Base-by-base conservation (phyloP, 176 grass and related monocot genomes). In the Avena atlantica region DNA sequence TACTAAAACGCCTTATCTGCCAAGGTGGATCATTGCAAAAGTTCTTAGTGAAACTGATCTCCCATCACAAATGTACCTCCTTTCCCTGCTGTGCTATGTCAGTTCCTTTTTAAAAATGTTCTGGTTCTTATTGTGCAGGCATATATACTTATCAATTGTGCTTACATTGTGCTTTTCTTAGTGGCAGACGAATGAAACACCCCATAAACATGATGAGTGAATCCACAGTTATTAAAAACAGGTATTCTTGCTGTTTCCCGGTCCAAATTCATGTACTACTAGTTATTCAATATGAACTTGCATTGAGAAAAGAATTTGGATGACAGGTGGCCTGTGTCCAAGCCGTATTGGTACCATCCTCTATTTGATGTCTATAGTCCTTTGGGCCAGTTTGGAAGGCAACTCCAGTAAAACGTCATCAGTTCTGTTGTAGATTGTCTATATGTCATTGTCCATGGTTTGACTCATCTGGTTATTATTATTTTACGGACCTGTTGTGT, bases 11-110 rank as follows among this genome's bases (percentile, higher is more conserved):
- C 81, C 69, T 74, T 74, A 60, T 37, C 37, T 84, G 16, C 69
- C 69, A 47, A 74, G 20, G n/a, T 0, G 3, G 6, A 74, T 47
- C 14, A 57, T 83, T 58, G 67, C 24, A 15, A 1, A 60, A 47
- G 34, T 40, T 59, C 59, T 83, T 59, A 60, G 14, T 10, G 12
- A 1, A n/a, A 16, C 5, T 48, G 2, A 27, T 47, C 58, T 19
- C 5, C 23, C 81, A 83, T 73, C 68, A 4, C 34, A 83, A 59
- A 73, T 9, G 81, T 83, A 47, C 20, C 10, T 29, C 11, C 8
- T 60, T 55, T 55, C 17, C 3, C 15, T 55, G 15, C 16, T 55
- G 11, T 6, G 52, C 17, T 14, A 55, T 55, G 3, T 17, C 4
- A 59, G 6, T 60, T 60, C 8, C 7, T 59, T 42, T 40, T 42